These are phyloP conservation scores for Botrytis squamosa DNA, from an alignment of 2,329 filamentous ascomycete genomes.

Conservation along the genomic window DNA sequence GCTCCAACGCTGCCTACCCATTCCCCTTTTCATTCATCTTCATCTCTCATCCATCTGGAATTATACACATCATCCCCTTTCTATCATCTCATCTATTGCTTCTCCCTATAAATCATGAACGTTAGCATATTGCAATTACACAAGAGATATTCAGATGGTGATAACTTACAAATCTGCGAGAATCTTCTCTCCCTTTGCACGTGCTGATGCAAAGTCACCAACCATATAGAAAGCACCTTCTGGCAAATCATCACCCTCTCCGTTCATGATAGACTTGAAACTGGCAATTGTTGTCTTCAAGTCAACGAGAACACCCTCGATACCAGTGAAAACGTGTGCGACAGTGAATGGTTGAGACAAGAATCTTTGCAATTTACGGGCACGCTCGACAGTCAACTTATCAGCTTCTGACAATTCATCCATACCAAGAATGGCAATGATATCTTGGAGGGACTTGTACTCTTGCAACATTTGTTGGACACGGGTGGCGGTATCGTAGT, in stretches of 20 bases:
- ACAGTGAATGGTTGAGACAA: conserved; percentile 98
- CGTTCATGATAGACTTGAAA: conserved; percentile 84
- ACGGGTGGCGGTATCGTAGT: conserved; percentile 91
- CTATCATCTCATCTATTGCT: conserved; percentile 24
- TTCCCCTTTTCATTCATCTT: conserved; percentile 25
- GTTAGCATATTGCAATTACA: not conserved
- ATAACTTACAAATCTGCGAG: conserved; percentile 70
- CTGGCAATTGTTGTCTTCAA: conserved; percentile 97
- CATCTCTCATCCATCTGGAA: conserved; percentile 31
- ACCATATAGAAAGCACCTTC: conserved; percentile 69
- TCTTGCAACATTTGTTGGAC: conserved; percentile 99
- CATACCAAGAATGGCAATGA: conserved; percentile 99
- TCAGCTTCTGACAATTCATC: conserved; percentile 98
- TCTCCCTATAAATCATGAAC: conserved; percentile 19
- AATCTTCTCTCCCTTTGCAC: conserved; percentile 99
- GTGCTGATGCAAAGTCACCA: conserved; percentile 89
- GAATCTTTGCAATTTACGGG: conserved; percentile 99
- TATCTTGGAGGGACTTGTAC: conserved; percentile 99
- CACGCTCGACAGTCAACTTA: conserved; percentile 99
- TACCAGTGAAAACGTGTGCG: conserved; percentile 74
- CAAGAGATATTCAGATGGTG: not conserved
- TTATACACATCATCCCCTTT: conserved; percentile 28
- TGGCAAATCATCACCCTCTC: conserved; percentile 93
- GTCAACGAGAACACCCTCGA: conserved; percentile 83
- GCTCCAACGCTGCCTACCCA: conserved; percentile 24